Evolutionary conservation across 2,329 filamentous ascomycete species (phyloP), one percentile per base, ranked within the genome.

Genomic region (Raffaelea albimanens): DNA sequence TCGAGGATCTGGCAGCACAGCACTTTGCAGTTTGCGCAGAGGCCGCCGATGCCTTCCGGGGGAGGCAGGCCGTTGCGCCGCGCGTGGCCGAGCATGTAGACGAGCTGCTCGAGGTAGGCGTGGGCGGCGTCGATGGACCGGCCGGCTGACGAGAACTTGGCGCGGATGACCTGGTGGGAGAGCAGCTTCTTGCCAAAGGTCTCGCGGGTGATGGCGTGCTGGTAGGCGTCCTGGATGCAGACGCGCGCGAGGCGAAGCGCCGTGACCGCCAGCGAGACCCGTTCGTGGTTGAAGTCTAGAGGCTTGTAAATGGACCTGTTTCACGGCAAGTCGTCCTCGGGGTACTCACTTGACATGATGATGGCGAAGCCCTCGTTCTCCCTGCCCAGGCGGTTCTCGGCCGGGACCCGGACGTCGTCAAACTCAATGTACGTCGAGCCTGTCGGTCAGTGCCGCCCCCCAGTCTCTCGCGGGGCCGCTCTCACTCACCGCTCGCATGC

Each of bases 281-380:
- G 76, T 67, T 89, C 85, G 65, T 91, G 85, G 71, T 91, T 91
- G 70, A 93, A 93, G 68, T 93, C 43, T 44, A 18, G 39, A 21
- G 8, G 21, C 19, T 9, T 14, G 21, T 23, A 7, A 41, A 9
- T 20, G 20, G n/a, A 40, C 16, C 4, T 7, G 9, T 10, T 19
- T 19, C 38, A 20, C n/a, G 22, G 38, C 16, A 40, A 7, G 14
- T 18, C 5, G 38, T 14, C 20, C 14, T 3, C 3, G 40, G 4
- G n/a, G 9, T 5, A 33, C 41, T 23, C 11, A 43, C 41, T 93
- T 66, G 76, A 80, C 61, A 93, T 68, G 59, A 93, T 88, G 21
- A 91, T 85, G 50, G 82, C 75, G 58, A 93, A 89, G 4, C 87
- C 87, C 67, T 90, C 86, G 70, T 91, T 78, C 66, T 93, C 87